A percentile compares a stretch with the other conserved stretches of the same genome.
These are phyloP conservation scores for Colletotrichum sp. DNA, from an alignment of 2,329 filamentous ascomycete species.

Conservation along the genomic window DNA sequence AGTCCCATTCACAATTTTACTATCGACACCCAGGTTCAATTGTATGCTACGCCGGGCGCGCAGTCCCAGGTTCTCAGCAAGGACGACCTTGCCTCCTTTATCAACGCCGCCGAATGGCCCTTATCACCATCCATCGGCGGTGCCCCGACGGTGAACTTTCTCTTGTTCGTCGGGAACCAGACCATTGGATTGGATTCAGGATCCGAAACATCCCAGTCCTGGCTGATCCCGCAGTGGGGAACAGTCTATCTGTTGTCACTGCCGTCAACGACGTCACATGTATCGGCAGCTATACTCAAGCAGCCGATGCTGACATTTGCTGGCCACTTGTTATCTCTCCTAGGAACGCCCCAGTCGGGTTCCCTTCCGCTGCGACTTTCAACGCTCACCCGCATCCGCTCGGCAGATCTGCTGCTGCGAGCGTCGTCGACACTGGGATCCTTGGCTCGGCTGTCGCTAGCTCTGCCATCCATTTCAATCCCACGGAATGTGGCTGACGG, in stretches of 20 bases:
- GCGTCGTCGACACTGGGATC: constrained; percentile 95
- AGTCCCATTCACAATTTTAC: constrained; percentile 92
- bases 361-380: constrained; percentile 86
- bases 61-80: constrained; percentile 72
- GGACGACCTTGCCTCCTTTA: constrained; percentile 90
- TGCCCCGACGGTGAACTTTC: constrained; percentile 94
- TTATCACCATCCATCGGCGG: constrained; percentile 91
- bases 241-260: constrained; percentile 65
- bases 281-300: constrained; percentile 71
- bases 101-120: constrained; percentile 98
- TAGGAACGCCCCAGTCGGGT: constrained; percentile 83
- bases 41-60: constrained; percentile 80
- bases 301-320: constrained; percentile 89
- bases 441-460: constrained; percentile 81
- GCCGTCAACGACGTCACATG: constrained; percentile 48
- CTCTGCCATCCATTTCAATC: constrained; percentile 89
- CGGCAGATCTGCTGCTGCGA: constrained; percentile 83
- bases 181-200: constrained; percentile 63
- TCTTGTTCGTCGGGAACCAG: constrained; percentile 84
- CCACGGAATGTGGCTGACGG: constrained; percentile 85
- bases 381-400: constrained; percentile 83
- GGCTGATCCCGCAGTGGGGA: constrained; percentile 97
- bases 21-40: constrained; percentile 93
- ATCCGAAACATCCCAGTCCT: constrained; percentile 64
- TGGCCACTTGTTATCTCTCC: constrained; percentile 84